phyloP scores from a whole-genome alignment of 2,329 filamentous ascomycete genomes.

The Colletotrichum sp. region DNA sequence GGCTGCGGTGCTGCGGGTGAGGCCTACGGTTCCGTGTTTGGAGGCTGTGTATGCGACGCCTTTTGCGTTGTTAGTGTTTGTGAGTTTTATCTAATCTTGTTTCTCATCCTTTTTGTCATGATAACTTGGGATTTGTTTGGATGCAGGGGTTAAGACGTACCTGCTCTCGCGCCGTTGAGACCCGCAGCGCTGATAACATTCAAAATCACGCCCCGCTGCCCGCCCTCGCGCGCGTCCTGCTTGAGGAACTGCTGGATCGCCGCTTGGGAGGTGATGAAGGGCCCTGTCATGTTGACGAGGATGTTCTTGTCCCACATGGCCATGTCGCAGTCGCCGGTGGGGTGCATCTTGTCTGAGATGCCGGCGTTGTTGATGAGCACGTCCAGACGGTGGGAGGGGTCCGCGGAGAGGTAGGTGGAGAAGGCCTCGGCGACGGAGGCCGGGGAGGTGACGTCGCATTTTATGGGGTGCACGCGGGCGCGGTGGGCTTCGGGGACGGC shows the following conservation, averaged over 20 bases:
- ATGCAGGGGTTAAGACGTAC: neutral
- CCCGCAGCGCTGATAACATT: constrained; percentile 19
- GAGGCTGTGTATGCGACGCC: constrained; percentile 57
- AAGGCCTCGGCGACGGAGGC: neutral
- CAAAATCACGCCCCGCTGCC: constrained; percentile 23
- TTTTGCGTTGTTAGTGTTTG: neutral
- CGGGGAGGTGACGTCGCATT: neutral
- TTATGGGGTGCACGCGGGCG: neutral
- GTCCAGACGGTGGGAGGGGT: constrained; percentile 38
- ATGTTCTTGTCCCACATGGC: constrained; percentile 59
- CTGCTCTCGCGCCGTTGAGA: neutral
- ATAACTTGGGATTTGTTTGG: rapidly evolving
- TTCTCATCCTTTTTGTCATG: neutral
- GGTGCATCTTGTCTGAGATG: constrained; percentile 61
- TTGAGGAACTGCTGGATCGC: constrained; percentile 54
- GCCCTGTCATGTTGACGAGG: constrained; percentile 60
- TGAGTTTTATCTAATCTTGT: neutral
- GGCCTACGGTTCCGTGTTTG: constrained; percentile 58
- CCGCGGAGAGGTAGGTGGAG: neutral
- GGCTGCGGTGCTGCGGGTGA: constrained; percentile 62
- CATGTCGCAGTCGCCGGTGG: constrained; percentile 51
- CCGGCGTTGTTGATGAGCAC: constrained; percentile 65
- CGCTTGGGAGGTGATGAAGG: constrained; percentile 55
- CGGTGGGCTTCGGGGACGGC: neutral
- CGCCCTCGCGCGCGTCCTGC: constrained; percentile 30